phyloP scores from a whole-genome alignment of 768 basidiomycete genomes.

The Tylopilus plumbeoviolaceoides region DNA sequence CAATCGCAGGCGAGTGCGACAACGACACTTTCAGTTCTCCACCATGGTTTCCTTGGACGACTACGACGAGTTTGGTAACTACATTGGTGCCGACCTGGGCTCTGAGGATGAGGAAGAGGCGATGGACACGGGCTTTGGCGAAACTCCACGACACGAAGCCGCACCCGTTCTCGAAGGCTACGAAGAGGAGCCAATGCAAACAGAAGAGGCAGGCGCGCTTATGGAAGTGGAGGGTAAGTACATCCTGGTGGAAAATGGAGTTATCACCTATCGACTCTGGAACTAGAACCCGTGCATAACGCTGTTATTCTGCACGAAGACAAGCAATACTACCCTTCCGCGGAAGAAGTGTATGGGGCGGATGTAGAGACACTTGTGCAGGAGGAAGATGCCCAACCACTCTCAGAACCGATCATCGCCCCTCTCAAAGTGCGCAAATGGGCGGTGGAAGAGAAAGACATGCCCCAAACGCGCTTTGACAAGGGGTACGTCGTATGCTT shows the following conservation, averaged over 20 bases:
- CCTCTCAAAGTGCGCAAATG: conserved; percentile 95
- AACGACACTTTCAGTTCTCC: background rate
- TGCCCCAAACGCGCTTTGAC: conserved; percentile 97
- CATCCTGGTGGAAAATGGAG: background rate
- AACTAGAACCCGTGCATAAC: conserved; percentile 68
- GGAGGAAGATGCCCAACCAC: conserved; percentile 95
- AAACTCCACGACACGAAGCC: conserved; percentile 33
- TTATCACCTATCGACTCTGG: conserved; percentile 6
- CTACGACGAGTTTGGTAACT: conserved; percentile 96
- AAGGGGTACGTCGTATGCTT: conserved; percentile 63
- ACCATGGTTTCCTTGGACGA: conserved; percentile 64
- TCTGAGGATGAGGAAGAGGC: conserved; percentile 68
- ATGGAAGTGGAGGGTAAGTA: conserved; percentile 83
- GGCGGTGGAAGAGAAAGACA: conserved; percentile 90
- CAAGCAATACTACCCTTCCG: conserved; percentile 96
- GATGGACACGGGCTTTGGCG: conserved; percentile 47
- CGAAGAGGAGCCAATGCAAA: conserved; percentile 63
- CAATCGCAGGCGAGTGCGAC: conserved; percentile 8
- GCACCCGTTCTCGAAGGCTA: conserved; percentile 76
- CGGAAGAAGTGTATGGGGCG: conserved; percentile 85
- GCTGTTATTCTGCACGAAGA: conserved; percentile 93
- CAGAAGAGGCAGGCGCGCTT: conserved; percentile 56
- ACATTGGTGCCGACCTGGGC: conserved; percentile 92
- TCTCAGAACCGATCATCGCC: conserved; percentile 92
- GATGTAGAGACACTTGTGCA: conserved; percentile 97